phyloP scores from a whole-genome alignment of 495 filamentous ascomycete species.

The Penicillium pulvis region DNA sequence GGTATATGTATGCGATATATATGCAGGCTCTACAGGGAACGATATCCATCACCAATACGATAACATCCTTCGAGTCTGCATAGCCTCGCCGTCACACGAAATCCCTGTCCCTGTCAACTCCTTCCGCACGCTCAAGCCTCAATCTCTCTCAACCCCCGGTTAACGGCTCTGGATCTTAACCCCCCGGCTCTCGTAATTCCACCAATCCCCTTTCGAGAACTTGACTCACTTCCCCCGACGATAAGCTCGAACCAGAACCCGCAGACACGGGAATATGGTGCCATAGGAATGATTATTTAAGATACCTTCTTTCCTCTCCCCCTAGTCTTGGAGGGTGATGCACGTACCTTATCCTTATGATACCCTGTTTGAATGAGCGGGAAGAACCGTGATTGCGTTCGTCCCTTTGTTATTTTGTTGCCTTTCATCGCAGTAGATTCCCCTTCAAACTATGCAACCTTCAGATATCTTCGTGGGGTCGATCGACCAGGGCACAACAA shows the following conservation, averaged over 20 bases:
- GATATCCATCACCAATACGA: not conserved
- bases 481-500: slow-evolving; percentile 94
- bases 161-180: not conserved
- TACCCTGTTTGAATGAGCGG: not conserved
- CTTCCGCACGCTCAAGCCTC: slow-evolving; percentile 18
- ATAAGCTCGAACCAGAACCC: slow-evolving; percentile 10
- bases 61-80: slow-evolving; percentile 8
- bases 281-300: slow-evolving; percentile 20
- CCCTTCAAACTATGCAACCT: slow-evolving; percentile 26
- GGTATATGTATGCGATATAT: not conserved
- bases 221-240: not conserved
- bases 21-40: not conserved
- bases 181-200: slow-evolving; percentile 16
- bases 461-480: slow-evolving; percentile 59
- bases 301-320: not conserved
- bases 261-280: slow-evolving; percentile 14
- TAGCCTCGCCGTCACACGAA: not conserved
- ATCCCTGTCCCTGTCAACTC: not conserved
- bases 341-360: not conserved
- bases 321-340: not conserved
- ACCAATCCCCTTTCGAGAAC: slow-evolving; percentile 21
- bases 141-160: not conserved
- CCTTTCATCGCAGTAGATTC: not conserved
- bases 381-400: slow-evolving; percentile 1
- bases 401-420: not conserved